Conservation (phyloP, 2,329 filamentous ascomycete species). For the Fusarium sp. region DNA sequence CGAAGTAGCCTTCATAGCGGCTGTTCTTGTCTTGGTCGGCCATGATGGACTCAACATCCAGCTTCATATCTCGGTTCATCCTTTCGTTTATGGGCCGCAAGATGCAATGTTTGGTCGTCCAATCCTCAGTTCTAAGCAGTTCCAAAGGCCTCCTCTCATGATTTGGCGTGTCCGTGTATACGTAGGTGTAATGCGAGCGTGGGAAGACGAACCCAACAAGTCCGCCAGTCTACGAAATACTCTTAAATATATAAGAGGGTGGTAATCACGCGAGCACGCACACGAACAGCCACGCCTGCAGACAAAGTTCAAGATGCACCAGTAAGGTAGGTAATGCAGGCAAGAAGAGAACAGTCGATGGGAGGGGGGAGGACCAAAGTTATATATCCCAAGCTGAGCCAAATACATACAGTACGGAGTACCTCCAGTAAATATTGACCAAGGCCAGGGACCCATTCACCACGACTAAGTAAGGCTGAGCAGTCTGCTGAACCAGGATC, state of each 20-base stretch:
- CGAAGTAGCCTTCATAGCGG: conserved; percentile 62
- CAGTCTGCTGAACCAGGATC: conserved; percentile 36
- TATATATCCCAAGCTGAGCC: conserved; percentile 38
- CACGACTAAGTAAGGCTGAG: conserved; percentile 44
- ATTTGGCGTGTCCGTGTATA: conserved; percentile 30
- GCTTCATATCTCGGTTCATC: conserved; percentile 39
- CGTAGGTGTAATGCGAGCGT: conserved; percentile 11
- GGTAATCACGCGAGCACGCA: conserved; percentile 42
- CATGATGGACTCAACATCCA: conserved; percentile 14
- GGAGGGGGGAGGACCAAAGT: conserved; percentile 33
- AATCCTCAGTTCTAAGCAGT: conserved; percentile 34
- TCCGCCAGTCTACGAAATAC: conserved; percentile 37
- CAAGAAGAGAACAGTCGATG: conserved; percentile 4
- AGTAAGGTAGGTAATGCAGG: conserved; percentile 17
- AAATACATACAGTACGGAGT: conserved; percentile 18
- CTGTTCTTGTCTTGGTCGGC: conserved; percentile 28
- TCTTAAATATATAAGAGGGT: conserved; percentile 21
- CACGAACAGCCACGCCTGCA: conserved; percentile 32
- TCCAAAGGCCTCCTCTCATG: conserved; percentile 36
- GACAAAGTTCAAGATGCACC: conserved; percentile 25
- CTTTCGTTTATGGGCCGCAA: conserved; percentile 16
- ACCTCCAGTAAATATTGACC: conserved; percentile 33
- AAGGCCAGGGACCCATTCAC: conserved; percentile 30
- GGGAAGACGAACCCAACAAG: conserved; percentile 3
- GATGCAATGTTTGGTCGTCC: conserved; percentile 28